Evolutionary conservation across 306 rosid species (phyloP).

Genomic region (Begonia peltatifolia): DNA sequence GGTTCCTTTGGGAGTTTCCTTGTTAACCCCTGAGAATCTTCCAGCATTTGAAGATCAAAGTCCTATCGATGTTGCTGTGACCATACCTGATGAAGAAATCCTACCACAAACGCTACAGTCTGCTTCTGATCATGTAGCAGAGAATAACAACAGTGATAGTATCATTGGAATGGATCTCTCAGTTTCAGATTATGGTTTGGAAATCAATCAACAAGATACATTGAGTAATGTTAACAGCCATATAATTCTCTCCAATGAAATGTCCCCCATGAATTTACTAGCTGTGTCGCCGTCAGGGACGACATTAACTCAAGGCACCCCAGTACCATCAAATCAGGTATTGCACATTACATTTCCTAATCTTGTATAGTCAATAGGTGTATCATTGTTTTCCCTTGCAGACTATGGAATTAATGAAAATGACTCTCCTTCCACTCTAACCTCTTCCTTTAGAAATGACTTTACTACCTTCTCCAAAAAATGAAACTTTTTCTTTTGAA

Average conservation of each 20-base stretch:
- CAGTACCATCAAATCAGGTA: slow-evolving; percentile 22
- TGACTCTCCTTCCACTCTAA: too few relatives aligned
- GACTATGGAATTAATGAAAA: too few relatives aligned
- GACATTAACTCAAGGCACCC: slow-evolving; percentile 7
- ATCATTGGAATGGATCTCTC: slow-evolving; percentile 8
- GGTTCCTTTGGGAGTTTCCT: slow-evolving; percentile 7
- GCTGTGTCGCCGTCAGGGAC: slow-evolving; percentile 13
- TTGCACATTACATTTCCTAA: background rate
- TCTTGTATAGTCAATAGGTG: too few relatives aligned
- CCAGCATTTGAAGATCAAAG: slow-evolving; percentile 18
- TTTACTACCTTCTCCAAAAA: too few relatives aligned
- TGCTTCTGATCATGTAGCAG: slow-evolving; percentile 10
- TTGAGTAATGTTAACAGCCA: slow-evolving; percentile 12
- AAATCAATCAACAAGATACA: slow-evolving; percentile 24
- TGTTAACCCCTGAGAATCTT: slow-evolving; percentile 8
- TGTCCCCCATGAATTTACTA: slow-evolving; percentile 12
- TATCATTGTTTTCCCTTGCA: too few relatives aligned
- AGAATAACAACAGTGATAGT: slow-evolving; percentile 11
- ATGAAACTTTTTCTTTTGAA: too few relatives aligned
- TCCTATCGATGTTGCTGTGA: slow-evolving; percentile 3
- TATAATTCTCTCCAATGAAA: slow-evolving; percentile 18
- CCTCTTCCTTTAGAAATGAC: too few relatives aligned
- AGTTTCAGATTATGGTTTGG: slow-evolving; percentile 14
- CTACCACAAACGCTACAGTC: background rate
- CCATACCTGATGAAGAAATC: slow-evolving; percentile 2